These are phyloP conservation scores for Periglandula ipomoeae DNA, from an alignment of 2,329 filamentous ascomycete species.

Conservation along the genomic window DNA sequence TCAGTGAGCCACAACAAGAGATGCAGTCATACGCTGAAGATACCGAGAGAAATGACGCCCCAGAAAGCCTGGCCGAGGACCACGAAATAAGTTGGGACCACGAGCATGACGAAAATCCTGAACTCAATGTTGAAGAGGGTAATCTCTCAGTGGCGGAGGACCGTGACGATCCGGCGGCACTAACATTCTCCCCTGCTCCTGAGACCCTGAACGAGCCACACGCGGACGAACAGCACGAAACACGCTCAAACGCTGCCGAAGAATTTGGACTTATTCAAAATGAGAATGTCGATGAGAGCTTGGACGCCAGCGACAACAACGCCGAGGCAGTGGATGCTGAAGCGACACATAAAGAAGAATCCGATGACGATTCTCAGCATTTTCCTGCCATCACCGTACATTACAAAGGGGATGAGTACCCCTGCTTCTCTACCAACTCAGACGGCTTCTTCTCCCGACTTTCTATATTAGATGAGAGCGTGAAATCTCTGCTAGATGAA, in stretches of 20 bases:
- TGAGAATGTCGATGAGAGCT: conserved; percentile 1
- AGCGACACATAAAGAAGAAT: conserved; percentile 1
- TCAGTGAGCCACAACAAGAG: conserved; percentile 2
- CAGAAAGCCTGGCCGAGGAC: conserved; percentile 5
- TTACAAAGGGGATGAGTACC: conserved; percentile 35
- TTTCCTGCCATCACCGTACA: conserved; percentile 31
- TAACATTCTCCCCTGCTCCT: not conserved
- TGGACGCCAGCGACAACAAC: not conserved
- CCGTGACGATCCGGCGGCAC: not conserved
- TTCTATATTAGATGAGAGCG: conserved; percentile 31
- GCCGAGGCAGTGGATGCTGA: not conserved
- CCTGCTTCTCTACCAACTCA: conserved; percentile 26
- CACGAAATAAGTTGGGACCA: conserved; percentile 17
- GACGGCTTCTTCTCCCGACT: conserved; percentile 36
- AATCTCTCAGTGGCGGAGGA: not conserved
- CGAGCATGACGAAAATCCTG: conserved; percentile 7
- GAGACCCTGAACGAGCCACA: not conserved
- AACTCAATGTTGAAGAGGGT: not conserved
- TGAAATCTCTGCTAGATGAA: conserved; percentile 34
- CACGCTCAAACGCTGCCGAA: not conserved
- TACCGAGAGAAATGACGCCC: not conserved
- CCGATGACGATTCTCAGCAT: conserved; percentile 10
- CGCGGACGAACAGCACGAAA: not conserved
- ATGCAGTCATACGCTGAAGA: not conserved
- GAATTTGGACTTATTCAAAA: conserved; percentile 1